Evolutionary conservation across 2,329 filamentous ascomycete genomes (phyloP).

Genomic region (Penicillium crustosum): DNA sequence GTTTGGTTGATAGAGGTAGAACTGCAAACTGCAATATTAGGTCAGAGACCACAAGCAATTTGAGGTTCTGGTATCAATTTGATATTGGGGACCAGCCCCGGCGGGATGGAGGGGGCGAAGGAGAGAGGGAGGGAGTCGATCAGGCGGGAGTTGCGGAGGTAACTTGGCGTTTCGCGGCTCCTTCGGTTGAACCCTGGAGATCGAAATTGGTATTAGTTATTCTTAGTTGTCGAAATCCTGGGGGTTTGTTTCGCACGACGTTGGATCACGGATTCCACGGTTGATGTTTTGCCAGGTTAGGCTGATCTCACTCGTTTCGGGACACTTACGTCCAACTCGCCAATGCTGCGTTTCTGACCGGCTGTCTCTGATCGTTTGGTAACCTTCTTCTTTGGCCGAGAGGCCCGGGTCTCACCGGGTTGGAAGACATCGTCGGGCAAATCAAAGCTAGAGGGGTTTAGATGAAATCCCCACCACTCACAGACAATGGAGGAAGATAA

Average conservation of each 20-base stretch:
- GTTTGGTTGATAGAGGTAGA: conserved; percentile 13
- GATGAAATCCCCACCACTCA: conserved; percentile 15
- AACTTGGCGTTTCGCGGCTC: conserved; percentile 37
- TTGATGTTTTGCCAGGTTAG: conserved; percentile 25
- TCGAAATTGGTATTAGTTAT: conserved; percentile 35
- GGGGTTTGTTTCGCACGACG: conserved; percentile 16
- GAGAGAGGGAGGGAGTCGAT: conserved; percentile 9
- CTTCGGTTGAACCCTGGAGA: conserved; percentile 30
- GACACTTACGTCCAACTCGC: conserved; percentile 46
- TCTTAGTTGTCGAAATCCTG: conserved; percentile 24
- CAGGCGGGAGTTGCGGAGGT: conserved; percentile 37
- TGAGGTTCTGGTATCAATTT: conserved; percentile 3
- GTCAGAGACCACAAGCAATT: conserved; percentile 21
- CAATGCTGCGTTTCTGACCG: conserved; percentile 42
- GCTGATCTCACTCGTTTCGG: conserved; percentile 26
- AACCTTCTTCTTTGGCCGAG: conserved; percentile 57
- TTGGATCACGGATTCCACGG: conserved; percentile 24
- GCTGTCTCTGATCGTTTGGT: conserved; percentile 37
- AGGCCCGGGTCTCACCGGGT: conserved; percentile 70
- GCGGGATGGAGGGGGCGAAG: conserved; percentile 16
- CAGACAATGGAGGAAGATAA: conserved; percentile 1
- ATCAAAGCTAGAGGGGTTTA: conserved; percentile 62
- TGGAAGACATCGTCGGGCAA: conserved; percentile 88
- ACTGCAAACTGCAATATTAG: conserved; percentile 21
- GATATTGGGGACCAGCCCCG: conserved; percentile 34